Evolutionary conservation across 2,329 filamentous ascomycete genomes (phyloP), one percentile per base, ranked within the genome.

Genomic region (Pyrenochaeta sp.): DNA sequence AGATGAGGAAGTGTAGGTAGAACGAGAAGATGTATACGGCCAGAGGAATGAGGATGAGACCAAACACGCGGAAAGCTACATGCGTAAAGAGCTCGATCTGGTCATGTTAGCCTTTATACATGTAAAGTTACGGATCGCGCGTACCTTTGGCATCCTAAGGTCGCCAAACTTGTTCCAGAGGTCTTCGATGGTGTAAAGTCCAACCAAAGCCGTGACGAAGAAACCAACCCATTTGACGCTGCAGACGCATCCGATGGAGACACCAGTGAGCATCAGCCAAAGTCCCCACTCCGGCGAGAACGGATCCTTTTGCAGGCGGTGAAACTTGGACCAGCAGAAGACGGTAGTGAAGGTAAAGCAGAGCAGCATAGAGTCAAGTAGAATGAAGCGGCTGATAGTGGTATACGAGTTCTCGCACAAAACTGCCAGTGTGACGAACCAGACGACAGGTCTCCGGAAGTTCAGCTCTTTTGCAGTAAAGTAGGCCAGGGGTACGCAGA

Each of bases 341-440:
- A 96, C 91, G 5, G 95, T 99, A 15, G 93, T 93, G 69, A 98
- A 95, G n/a, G 96, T 99, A 76, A 97, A 97, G 82, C 93, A 98
- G 39, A 99, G 86, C 50, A 99, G 87, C 95, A 99, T 99, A 0
- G 95, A 98, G 79, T 99, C 95, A 71, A 99, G 88, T 25, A 99
- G 89, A 72, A 99, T 98, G 77, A 99, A 99, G 60, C 95, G 89
- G 80, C 93, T 97, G 79, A 99, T 99, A 32, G 96, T 98, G 48
- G 95, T 97, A 82, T 98, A 99, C 50, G 95, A 98, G 84, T 99
- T 99, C 80, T 99, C 95, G 83, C 93, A 99, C 42, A 99, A 88
- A 44, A 99, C 93, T 92, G 97, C 97, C 69, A 98, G 83, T 22
- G 93, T 95, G 57, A 98, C 89, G 56, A 99, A 85, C 95, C 95